These are phyloP conservation scores for Tetrapisispora arboricola DNA, from an alignment of 805 yeast genomes.

Conservation along the genomic window DNA sequence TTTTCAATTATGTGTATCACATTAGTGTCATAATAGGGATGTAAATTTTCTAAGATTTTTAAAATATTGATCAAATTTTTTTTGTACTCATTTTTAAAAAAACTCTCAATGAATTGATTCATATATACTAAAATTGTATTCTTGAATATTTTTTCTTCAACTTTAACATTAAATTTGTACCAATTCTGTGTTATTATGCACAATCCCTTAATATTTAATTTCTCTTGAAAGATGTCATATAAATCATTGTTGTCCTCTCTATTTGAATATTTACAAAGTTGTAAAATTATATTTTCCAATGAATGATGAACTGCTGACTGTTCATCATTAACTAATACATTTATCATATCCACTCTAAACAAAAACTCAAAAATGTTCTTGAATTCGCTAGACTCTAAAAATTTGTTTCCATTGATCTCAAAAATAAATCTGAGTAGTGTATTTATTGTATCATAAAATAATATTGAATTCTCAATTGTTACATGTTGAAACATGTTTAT, in stretches of 20 bases:
- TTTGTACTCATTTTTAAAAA: background rate
- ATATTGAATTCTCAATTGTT: background rate
- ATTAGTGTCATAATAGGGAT: conserved; percentile 1
- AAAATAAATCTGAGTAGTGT: background rate
- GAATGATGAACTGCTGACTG: background rate
- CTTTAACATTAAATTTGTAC: background rate
- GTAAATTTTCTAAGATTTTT: background rate
- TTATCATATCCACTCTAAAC: no score
- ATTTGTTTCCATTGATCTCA: background rate
- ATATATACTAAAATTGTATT: background rate
- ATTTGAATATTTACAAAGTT: background rate
- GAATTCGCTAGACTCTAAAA: background rate
- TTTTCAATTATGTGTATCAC: background rate
- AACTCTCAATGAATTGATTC: background rate
- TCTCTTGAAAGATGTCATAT: background rate
- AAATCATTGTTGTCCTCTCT: background rate
- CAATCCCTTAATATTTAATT: background rate
- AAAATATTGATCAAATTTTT: background rate
- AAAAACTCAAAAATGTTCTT: no score
- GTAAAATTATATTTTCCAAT: background rate
- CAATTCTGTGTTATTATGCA: background rate
- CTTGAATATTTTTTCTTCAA: background rate
- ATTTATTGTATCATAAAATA: background rate
- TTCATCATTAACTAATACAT: background rate
- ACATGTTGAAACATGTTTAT: background rate